Percentiles rank a stretch among this genome's conserved stretches.
Conservation (phyloP, 2,329 filamentous ascomycete species). For the Cladobotryum mycophilum region DNA sequence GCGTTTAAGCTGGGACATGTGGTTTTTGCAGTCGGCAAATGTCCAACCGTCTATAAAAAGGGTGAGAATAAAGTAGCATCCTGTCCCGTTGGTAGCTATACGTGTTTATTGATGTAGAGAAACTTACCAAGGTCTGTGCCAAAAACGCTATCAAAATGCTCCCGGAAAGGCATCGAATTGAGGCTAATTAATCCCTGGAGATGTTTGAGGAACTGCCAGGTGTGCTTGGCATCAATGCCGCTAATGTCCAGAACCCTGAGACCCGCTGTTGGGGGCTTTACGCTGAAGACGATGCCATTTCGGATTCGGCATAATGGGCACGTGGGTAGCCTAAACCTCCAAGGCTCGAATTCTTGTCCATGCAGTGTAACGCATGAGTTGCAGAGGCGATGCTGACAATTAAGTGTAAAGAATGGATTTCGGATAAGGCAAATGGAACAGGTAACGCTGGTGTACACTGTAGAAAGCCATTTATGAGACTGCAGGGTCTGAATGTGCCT, state of each 20-base stretch:
- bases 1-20: no score
- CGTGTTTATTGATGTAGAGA: background rate
- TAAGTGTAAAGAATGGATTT: background rate
- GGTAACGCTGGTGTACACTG: background rate
- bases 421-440: slow-evolving; percentile 2
- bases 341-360: background rate
- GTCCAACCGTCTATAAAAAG: background rate
- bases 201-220: slow-evolving; percentile 1
- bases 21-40: no score
- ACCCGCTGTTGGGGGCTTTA: background rate
- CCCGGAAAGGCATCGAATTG: background rate
- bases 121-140: background rate
- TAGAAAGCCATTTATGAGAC: background rate
- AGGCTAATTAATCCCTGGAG: background rate
- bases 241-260: background rate
- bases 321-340: background rate
- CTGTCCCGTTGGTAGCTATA: background rate
- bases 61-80: background rate
- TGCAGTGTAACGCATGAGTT: background rate
- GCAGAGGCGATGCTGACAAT: slow-evolving; percentile 1
- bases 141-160: slow-evolving; percentile 2
- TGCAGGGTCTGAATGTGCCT: background rate
- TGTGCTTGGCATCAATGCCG: background rate
- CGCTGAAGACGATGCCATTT: background rate
- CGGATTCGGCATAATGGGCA: background rate